Base-by-base conservation (phyloP, 2,329 filamentous ascomycete species). In the Arthroderma sp. region DNA sequence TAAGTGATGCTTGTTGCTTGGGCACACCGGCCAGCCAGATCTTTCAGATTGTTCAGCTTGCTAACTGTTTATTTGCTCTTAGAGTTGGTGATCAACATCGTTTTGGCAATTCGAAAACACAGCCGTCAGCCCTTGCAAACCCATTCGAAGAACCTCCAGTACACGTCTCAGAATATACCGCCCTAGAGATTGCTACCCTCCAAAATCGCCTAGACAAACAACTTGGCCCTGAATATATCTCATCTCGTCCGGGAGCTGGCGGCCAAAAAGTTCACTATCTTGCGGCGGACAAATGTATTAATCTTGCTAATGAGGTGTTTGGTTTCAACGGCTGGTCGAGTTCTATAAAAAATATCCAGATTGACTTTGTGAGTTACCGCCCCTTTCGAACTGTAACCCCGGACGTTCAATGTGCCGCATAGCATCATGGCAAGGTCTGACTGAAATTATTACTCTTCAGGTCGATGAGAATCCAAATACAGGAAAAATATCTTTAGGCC, bases 251-350 rank as follows among this genome's bases (percentile, higher is more conserved):
- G 9, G 91, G 91, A 2, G 82, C 87, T 8, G 83, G 81, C 6
- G 88, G 88, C 41, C 77, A 81, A 51, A 89, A 84, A 60, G 84
- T 98, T 11, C 86, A 94, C 61, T 98, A 98, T 64, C 73, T 98
- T 42, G 80, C 87, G n/a, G 88, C 87, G 1, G 89, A 96, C 59
- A 98, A 98, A 68, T 88, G 84, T 59, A 98, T 98, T 61, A 83
- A 85, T 47, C 80, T 95, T 43, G 88, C 88, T 44, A 95, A 95
- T 57, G 85, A 95, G 61, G 81, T 95, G 1, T 94, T 95, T 66
- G 88, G 88, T 6, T 95, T 95, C 70, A 94, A 95, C 65, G 88
- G 88, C 55, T 98, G 91, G 91, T 94, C 85, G 6, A 94, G 85
- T 45, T 83, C 83, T n/a, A 91, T 98, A 48, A 85, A 89, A 59